Conservation (phyloP, 2,329 filamentous ascomycete genomes). For the Parastagonospora nodorum region DNA sequence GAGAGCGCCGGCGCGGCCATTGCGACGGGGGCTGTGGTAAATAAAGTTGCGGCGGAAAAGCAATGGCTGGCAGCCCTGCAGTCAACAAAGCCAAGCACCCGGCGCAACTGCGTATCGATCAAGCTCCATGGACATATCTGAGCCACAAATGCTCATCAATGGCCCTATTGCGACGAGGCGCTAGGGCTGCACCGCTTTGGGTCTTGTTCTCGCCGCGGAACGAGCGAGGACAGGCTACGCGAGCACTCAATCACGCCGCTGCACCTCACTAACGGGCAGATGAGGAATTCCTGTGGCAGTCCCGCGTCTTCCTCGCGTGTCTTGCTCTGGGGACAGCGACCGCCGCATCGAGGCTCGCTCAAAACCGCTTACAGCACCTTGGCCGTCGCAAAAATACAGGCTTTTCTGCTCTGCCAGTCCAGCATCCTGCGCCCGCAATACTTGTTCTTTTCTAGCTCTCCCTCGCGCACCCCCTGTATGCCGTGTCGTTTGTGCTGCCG, state of each 20-base stretch:
- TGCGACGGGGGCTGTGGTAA: neutral
- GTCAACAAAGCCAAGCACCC: neutral
- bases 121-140: no score
- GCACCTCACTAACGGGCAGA: no score
- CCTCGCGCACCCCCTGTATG: neutral
- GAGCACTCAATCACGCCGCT: no score
- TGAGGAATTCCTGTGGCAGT: no score
- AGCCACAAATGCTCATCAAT: no score
- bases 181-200: no score
- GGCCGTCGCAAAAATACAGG: conserved; percentile 6
- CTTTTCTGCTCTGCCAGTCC: conserved; percentile 7
- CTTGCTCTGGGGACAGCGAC: neutral
- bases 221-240: no score
- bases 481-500: conserved; percentile 7
- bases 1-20: conserved; percentile 15
- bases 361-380: neutral
- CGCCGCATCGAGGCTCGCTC: conserved; percentile 17
- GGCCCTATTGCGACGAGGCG: no score
- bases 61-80: neutral
- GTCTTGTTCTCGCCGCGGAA: no score
- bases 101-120: neutral
- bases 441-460: neutral
- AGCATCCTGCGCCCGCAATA: neutral
- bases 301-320: neutral
- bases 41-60: conserved; percentile 2